These are phyloP conservation scores for Euryodendron excelsum DNA, from an alignment of 148 eudicot genomes.

Conservation along the genomic window DNA sequence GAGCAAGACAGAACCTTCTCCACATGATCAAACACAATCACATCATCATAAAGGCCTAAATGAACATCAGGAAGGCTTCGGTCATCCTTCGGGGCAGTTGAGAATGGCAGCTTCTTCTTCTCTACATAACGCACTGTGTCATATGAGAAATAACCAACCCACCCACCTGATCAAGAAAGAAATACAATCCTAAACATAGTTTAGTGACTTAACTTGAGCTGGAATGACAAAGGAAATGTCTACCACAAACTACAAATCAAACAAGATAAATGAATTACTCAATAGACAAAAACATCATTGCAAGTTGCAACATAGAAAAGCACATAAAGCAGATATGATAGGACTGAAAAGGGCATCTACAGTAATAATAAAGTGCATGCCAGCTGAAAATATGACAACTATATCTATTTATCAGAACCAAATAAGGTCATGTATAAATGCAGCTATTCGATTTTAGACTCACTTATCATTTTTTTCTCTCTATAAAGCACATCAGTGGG, in stretches of 20 bases:
- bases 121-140: slow-evolving; percentile 96
- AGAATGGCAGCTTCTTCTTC: slow-evolving; percentile 90
- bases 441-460: not conserved
- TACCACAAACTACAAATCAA: not conserved
- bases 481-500: not conserved
- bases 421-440: not conserved
- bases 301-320: slow-evolving; percentile 1
- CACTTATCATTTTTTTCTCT: not conserved
- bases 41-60: slow-evolving; percentile 93
- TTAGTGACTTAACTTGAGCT: not conserved
- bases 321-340: not conserved
- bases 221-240: slow-evolving; percentile 3
- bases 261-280: not conserved
- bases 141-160: slow-evolving; percentile 98
- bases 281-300: not conserved
- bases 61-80: slow-evolving; percentile 90
- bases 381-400: not conserved
- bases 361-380: not conserved
- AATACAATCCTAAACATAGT: slow-evolving; percentile 10
- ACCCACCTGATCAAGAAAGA: slow-evolving; percentile 66
- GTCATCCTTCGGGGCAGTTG: slow-evolving; percentile 84
- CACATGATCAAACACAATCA: slow-evolving; percentile 93
- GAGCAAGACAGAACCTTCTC: slow-evolving; percentile 63
- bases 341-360: not conserved
- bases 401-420: too few species aligned